A percentile compares a stretch with the other conserved stretches of the same genome.
Evolutionary conservation across 805 yeast genomes (phyloP).

Genomic region (Yamadazyma ubonensis): DNA sequence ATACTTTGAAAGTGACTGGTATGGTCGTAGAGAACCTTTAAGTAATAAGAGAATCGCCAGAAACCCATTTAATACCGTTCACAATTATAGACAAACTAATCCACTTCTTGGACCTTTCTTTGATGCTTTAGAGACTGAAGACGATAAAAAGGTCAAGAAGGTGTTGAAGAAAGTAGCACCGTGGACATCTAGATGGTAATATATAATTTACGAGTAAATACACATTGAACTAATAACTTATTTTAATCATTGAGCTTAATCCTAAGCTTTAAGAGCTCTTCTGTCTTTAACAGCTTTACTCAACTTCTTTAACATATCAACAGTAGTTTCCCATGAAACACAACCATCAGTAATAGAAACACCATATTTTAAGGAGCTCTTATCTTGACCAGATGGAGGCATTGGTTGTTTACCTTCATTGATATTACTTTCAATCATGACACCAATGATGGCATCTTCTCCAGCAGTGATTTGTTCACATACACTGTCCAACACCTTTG

Average conservation of each 20-base stretch:
- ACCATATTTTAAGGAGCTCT: constrained; percentile 69
- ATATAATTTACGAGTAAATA: too few relatives aligned
- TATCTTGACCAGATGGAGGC: constrained; percentile 67
- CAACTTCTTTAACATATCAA: constrained; percentile 61
- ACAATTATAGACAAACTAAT: constrained; percentile 34
- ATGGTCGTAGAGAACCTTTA: constrained; percentile 50
- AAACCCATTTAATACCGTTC: constrained; percentile 53
- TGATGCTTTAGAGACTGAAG: constrained; percentile 10
- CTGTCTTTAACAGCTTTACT: constrained; percentile 80
- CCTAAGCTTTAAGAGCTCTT: constrained; percentile 41
- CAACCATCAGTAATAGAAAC: constrained; percentile 98
- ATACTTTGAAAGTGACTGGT: constrained; percentile 56
- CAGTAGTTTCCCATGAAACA: constrained; percentile 87
- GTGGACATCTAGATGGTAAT: neutral
- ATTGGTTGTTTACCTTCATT: constrained; percentile 92
- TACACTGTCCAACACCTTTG: constrained; percentile 75
- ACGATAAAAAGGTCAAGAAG: constrained; percentile 11
- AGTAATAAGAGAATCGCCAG: constrained; percentile 49
- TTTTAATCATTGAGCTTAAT: neutral
- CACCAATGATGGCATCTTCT: constrained; percentile 76
- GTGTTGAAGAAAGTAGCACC: constrained; percentile 10
- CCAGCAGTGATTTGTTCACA: constrained; percentile 80
- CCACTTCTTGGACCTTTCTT: constrained; percentile 20
- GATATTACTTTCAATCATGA: constrained; percentile 94
- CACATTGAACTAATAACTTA: too few relatives aligned